Conservation (phyloP, 2,329 filamentous ascomycete species). For the Venturia oleaginea region DNA sequence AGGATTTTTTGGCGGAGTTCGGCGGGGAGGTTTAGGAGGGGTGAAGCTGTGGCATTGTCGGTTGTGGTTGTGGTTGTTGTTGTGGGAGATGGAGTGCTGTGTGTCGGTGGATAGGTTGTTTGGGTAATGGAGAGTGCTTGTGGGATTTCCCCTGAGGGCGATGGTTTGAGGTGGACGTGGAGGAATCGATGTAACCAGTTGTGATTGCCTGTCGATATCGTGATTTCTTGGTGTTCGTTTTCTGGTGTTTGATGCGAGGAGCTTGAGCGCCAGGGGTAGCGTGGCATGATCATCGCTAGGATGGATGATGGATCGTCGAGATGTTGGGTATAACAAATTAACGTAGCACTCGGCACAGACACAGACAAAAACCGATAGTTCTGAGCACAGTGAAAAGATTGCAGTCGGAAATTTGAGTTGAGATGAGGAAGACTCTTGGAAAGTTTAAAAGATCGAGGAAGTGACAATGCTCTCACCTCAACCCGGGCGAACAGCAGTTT, state of each 20-base stretch:
- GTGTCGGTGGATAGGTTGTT: neutral
- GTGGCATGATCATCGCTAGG: neutral
- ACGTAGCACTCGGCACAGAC: too few species aligned
- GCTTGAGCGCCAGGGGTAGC: neutral
- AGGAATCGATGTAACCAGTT: neutral
- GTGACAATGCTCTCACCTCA: too few species aligned
- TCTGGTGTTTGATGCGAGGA: neutral
- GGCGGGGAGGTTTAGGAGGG: neutral
- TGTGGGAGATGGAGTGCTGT: neutral
- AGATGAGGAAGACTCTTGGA: too few species aligned
- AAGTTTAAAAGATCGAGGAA: too few species aligned
- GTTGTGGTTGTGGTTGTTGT: neutral
- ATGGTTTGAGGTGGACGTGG: neutral
- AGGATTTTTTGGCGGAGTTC: conserved; percentile 4
- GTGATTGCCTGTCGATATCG: neutral
- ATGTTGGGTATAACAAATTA: too few species aligned
- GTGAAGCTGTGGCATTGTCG: neutral
- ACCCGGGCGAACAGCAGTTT: too few species aligned
- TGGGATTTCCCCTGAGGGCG: neutral
- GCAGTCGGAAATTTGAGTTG: neutral
- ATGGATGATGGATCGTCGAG: conserved; percentile 18
- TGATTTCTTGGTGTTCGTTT: neutral
- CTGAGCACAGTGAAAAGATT: neutral
- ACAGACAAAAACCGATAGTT: too few species aligned
- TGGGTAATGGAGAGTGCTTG: neutral